A percentile compares a stretch with the other conserved stretches of the same genome.
Evolutionary conservation across 176 grass and related monocot genomes (phyloP).

Genomic region (Urochloa ruziziensis): DNA sequence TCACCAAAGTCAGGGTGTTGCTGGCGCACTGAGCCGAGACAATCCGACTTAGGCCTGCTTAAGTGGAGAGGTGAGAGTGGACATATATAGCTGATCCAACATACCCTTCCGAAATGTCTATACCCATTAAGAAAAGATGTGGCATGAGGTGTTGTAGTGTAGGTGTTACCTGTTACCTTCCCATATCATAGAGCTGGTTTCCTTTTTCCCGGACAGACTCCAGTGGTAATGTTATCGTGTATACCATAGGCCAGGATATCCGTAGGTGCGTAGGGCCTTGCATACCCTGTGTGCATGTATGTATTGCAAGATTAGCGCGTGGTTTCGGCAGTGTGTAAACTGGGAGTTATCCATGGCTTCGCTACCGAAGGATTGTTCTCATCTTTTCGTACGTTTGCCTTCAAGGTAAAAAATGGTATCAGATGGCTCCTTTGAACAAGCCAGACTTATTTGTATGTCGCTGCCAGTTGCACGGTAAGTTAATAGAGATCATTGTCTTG

Average conservation of each 20-base stretch:
- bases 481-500: no score
- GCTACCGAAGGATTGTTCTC: not conserved
- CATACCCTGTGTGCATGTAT: slow-evolving; percentile 37
- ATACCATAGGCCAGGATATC: slow-evolving; percentile 43
- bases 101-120: slow-evolving; percentile 32
- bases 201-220: not conserved
- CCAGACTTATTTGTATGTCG: no score
- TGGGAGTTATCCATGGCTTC: slow-evolving; percentile 11
- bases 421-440: no score
- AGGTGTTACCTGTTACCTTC: slow-evolving; percentile 38
- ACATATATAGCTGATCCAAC: slow-evolving; percentile 21
- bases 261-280: slow-evolving; percentile 21
- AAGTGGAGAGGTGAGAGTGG: not conserved
- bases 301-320: slow-evolving; percentile 37
- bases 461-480: no score
- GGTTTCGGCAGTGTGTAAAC: slow-evolving; percentile 7
- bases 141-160: slow-evolving; percentile 33
- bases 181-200: slow-evolving; percentile 36
- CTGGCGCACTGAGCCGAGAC: slow-evolving; percentile 29
- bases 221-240: slow-evolving; percentile 27
- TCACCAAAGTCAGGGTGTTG: slow-evolving; percentile 69
- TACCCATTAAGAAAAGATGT: slow-evolving; percentile 26
- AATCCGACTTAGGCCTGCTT: slow-evolving; percentile 24
- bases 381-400: not conserved
- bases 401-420: no score